Percentiles rank a stretch among this genome's conserved stretches.
Conservation (phyloP, 192 early-diverging fungal genomes). For the Ambispora gerdemannii region DNA sequence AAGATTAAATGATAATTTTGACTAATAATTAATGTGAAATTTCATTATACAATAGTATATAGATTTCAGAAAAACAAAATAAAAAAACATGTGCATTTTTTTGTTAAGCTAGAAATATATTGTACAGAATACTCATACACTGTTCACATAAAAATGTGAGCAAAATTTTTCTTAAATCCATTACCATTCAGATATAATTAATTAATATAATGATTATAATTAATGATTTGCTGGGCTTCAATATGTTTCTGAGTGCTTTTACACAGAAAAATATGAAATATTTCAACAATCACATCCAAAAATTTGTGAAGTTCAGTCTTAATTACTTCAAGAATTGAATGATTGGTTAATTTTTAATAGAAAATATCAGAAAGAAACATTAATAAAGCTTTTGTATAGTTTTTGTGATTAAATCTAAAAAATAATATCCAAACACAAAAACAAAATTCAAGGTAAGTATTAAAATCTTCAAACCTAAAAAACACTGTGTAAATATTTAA, state of each 20-base stretch:
- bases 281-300: not conserved
- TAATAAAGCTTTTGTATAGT: not conserved
- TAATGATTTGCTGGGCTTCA: not conserved
- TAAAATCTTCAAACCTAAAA: not conserved
- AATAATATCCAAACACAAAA: not conserved
- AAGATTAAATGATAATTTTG: no score
- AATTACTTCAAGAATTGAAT: not conserved
- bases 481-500: not conserved
- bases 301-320: not conserved
- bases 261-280: not conserved
- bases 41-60: no score
- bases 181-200: not conserved
- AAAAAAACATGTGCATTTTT: no score
- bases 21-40: no score
- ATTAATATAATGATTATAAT: not conserved
- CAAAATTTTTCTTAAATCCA: not conserved
- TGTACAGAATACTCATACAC: no score
- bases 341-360: not conserved
- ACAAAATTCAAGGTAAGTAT: not conserved
- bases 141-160: not conserved
- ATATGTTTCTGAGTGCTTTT: not conserved
- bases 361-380: conserved; percentile 10
- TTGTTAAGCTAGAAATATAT: no score
- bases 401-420: not conserved
- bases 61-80: no score